phyloP scores from a whole-genome alignment of 2,329 filamentous ascomycete species.

The Tolypocladium guangdongense region DNA sequence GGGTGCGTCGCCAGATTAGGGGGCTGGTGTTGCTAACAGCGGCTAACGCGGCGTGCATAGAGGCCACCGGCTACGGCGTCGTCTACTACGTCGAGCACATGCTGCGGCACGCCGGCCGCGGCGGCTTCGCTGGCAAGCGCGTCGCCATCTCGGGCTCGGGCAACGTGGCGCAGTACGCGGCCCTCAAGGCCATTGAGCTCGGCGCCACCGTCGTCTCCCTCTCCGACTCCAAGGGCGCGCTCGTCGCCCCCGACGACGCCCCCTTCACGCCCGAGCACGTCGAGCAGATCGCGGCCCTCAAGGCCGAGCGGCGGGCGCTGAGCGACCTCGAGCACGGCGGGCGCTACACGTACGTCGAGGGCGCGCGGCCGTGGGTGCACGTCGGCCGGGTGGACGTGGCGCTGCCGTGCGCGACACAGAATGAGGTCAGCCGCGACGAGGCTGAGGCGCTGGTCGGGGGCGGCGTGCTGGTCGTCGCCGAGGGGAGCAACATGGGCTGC shows the following conservation, averaged over 20 bases:
- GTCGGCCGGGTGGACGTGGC: slow-evolving; percentile 84
- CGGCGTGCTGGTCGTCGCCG: slow-evolving; percentile 78
- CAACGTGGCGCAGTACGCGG: slow-evolving; percentile 96
- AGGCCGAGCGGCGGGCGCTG: slow-evolving; percentile 77
- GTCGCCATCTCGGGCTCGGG: slow-evolving; percentile 95
- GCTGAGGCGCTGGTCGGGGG: slow-evolving; percentile 67
- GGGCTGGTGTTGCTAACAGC: background rate
- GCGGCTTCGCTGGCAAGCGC: slow-evolving; percentile 79
- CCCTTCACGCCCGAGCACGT: slow-evolving; percentile 70
- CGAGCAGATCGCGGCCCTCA: slow-evolving; percentile 68
- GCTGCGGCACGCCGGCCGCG: slow-evolving; percentile 82
- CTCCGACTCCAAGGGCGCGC: slow-evolving; percentile 79
- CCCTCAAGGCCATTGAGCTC: slow-evolving; percentile 92
- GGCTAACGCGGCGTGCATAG: slow-evolving; percentile 23
- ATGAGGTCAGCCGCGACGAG: slow-evolving; percentile 90
- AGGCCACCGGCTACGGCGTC: slow-evolving; percentile 93
- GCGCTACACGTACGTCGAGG: slow-evolving; percentile 77
- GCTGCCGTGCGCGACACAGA: slow-evolving; percentile 90
- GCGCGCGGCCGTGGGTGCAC: slow-evolving; percentile 84
- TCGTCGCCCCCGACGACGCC: slow-evolving; percentile 61
- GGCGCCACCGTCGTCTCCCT: slow-evolving; percentile 87
- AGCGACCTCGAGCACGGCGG: slow-evolving; percentile 54
- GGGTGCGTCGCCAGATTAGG: slow-evolving; percentile 13
- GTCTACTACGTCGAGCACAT: slow-evolving; percentile 96
- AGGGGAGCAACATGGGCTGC: slow-evolving; percentile 99